Percentiles rank a stretch among this genome's conserved stretches.
phyloP scores from a whole-genome alignment of 192 early-diverging fungal species.

The Coemansia sp. region DNA sequence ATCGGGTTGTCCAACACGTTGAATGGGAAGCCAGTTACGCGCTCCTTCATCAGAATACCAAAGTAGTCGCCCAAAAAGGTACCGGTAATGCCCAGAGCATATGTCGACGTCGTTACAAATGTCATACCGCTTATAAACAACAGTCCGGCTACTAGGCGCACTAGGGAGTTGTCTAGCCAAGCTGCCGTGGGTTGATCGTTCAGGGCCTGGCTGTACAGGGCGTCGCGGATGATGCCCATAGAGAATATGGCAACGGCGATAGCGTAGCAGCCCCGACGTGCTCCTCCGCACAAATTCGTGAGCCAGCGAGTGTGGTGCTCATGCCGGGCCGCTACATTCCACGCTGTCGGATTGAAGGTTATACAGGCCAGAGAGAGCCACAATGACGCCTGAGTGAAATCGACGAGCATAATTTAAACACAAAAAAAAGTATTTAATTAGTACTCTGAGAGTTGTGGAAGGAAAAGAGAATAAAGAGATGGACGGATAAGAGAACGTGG shows the following conservation, averaged over 20 bases:
- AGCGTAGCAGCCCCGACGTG: conserved; percentile 72
- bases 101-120: conserved; percentile 84
- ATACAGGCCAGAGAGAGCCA: conserved; percentile 71
- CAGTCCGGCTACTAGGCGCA: conserved; percentile 53
- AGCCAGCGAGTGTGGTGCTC: conserved; percentile 78
- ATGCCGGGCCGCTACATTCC: conserved; percentile 86
- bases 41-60: conserved; percentile 86
- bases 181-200: conserved; percentile 63
- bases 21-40: conserved; percentile 90
- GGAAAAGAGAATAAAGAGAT: neutral
- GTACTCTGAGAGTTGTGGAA: neutral
- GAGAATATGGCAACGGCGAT: conserved; percentile 81
- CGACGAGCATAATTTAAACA: conserved; percentile 41
- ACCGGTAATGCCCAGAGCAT: conserved; percentile 81
- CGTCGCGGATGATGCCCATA: conserved; percentile 82
- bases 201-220: conserved; percentile 71
- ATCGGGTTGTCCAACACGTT: conserved; percentile 93
- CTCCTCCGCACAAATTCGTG: conserved; percentile 68
- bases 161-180: conserved; percentile 46
- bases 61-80: conserved; percentile 96
- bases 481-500: neutral
- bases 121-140: conserved; percentile 66
- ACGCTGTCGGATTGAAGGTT: conserved; percentile 84
- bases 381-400: conserved; percentile 66
- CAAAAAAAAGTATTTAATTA: neutral